These are phyloP conservation scores for Penicillium oxalicum DNA, from an alignment of 2,329 filamentous ascomycete species.

Conservation along the genomic window DNA sequence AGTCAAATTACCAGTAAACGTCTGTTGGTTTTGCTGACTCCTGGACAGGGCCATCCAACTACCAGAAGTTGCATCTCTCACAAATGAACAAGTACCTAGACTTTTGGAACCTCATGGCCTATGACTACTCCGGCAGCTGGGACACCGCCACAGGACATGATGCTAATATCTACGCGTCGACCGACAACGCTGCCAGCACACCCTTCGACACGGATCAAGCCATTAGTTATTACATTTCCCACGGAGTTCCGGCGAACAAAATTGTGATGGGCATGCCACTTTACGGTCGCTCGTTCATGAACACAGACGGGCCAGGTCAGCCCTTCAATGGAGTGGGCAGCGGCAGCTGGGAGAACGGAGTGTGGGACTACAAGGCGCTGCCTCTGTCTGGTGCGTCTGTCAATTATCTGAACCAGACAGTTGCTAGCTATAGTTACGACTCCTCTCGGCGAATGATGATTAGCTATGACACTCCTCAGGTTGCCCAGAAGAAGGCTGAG, in stretches of 20 bases:
- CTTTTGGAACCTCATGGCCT: slow-evolving; percentile 63
- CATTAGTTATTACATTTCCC: slow-evolving; percentile 62
- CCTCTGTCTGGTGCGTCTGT: slow-evolving; percentile 62
- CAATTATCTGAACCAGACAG: slow-evolving; percentile 7
- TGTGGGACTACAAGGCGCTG: slow-evolving; percentile 82
- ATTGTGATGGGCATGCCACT: slow-evolving; percentile 87
- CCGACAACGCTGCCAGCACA: slow-evolving; percentile 55
- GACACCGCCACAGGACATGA: slow-evolving; percentile 66
- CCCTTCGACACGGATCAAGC: slow-evolving; percentile 72
- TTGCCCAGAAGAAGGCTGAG: slow-evolving; percentile 15
- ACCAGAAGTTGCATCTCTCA: slow-evolving; percentile 37
- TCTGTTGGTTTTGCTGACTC: background rate
- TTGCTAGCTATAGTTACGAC: background rate
- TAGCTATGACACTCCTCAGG: background rate
- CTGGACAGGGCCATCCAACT: slow-evolving; percentile 35
- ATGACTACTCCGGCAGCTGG: slow-evolving; percentile 81
- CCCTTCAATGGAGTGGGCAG: slow-evolving; percentile 66
- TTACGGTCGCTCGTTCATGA: slow-evolving; percentile 80
- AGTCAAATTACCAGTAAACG: background rate
- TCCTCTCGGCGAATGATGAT: background rate
- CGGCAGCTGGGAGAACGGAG: slow-evolving; percentile 75
- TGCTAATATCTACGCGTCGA: slow-evolving; percentile 65
- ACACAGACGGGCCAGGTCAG: slow-evolving; percentile 67
- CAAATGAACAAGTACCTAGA: slow-evolving; percentile 45
- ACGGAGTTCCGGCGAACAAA: slow-evolving; percentile 61